Percentiles rank a stretch among this genome's conserved stretches.
These are phyloP conservation scores for Poronia punctata DNA, from an alignment of 495 filamentous ascomycete genomes.

Conservation along the genomic window DNA sequence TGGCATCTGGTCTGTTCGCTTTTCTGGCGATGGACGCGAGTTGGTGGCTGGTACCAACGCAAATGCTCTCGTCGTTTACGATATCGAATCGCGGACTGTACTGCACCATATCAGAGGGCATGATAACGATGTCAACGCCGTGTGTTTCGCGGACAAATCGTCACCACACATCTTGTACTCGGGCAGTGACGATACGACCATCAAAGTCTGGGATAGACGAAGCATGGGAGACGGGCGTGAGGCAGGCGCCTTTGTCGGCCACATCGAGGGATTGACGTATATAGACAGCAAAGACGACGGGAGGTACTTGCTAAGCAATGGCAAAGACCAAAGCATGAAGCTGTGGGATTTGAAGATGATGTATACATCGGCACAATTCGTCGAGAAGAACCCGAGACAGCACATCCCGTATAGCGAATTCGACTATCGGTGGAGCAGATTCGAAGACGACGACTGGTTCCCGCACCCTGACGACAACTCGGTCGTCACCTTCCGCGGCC, in stretches of 20 bases:
- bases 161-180: conserved; percentile 96
- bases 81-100: conserved; percentile 70
- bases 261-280: conserved; percentile 91
- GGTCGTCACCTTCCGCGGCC: conserved; percentile 87
- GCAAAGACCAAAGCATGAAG: conserved; percentile 96
- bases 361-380: conserved; percentile 61
- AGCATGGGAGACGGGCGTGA: conserved; percentile 81
- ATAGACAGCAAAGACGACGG: conserved; percentile 96
- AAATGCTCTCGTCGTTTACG: conserved; percentile 81
- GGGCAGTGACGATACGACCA: conserved; percentile 86
- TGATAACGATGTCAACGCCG: conserved; percentile 87
- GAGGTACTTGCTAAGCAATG: conserved; percentile 87
- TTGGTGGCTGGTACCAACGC: conserved; percentile 83
- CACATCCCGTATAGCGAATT: conserved; percentile 58
- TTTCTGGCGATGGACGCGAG: conserved; percentile 86
- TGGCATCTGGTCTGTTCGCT: conserved; percentile 84
- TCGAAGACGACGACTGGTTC: conserved; percentile 59
- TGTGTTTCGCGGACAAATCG: conserved; percentile 84
- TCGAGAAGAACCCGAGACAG: conserved; percentile 35
- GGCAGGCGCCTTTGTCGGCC: conserved; percentile 87
- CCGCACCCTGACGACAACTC: conserved; percentile 83
- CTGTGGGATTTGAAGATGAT: conserved; percentile 88
- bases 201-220: conserved; percentile 95
- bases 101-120: conserved; percentile 75
- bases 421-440: conserved; percentile 78